Base-by-base conservation (phyloP, 352 stramenopile genomes). In the Phytophthora pinifolia region DNA sequence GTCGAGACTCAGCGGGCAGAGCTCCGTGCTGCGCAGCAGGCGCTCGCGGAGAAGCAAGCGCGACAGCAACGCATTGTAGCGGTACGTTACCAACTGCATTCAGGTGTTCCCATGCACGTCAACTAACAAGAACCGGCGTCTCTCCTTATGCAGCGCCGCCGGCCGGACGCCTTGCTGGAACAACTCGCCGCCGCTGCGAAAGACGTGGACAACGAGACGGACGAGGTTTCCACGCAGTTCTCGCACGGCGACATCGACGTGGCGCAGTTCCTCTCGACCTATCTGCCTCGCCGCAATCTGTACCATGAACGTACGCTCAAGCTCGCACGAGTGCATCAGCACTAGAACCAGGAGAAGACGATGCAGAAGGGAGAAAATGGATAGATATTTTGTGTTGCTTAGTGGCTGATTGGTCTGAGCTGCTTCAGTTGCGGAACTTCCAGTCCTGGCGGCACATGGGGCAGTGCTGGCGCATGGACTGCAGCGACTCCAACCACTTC, bases 401-500 rank as follows among this genome's bases (percentile, higher is more conserved):
- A 41, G 27, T 30, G 39, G 15, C 37, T 9, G 32, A 9, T 33
- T 17, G 29, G 43, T 12, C 14, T 36, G 18, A 37, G 27, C 7
- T 27, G 25, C 27, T 38, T 83, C 56, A 85, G 45, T 79, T 84
- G 36, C 83, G 72, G 70, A 93, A 95, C 54, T 86, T 76, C 86
- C 86, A 96, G 46, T 94, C 78, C 45, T 94, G 80, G 9, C 88
- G 81, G 51, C 88, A 96, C 85, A 96, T 90, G 32, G 88, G 88
- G 56, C 88, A 96, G 55, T 93, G 81, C 61, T 95, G 82, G 13
- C 78, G 79, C 44, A 74, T 70, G 13, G 83, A 85, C 53, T 92
- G 83, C 47, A 93, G 72, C 46, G 86, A 86, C 53, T 94, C 83
- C 49, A 96, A 79, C 86, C 88, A 96, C 64, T 97, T 97, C 61